Conservation (phyloP, 768 basidiomycete genomes). For the Boletus sp. region DNA sequence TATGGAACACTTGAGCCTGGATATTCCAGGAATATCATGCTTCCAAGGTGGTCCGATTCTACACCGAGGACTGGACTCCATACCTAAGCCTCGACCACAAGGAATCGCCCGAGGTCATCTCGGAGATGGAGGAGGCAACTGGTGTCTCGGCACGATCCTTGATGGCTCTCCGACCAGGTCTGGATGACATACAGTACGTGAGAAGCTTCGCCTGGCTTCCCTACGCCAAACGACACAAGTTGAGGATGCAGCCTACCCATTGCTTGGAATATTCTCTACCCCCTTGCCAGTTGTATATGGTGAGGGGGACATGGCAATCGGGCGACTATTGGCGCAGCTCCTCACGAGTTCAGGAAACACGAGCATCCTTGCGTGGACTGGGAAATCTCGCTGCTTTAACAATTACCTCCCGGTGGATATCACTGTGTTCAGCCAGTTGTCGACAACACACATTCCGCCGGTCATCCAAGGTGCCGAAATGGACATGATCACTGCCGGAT, state of each 20-base stretch:
- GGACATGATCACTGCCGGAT: neutral
- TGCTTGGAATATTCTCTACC: conserved; percentile 10
- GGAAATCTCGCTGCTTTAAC: neutral
- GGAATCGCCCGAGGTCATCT: neutral
- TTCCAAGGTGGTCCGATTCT: too few species aligned
- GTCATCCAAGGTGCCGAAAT: neutral
- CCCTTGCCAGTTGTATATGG: conserved; percentile 10
- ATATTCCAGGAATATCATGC: too few species aligned
- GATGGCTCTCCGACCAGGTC: conserved; percentile 3
- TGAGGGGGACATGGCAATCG: neutral
- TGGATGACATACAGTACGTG: neutral
- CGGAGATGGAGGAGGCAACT: conserved; percentile 9
- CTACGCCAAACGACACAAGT: neutral
- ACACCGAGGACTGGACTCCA: neutral
- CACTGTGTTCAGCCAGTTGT: neutral
- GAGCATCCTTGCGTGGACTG: neutral
- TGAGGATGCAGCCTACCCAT: conserved; percentile 13
- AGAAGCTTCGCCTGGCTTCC: conserved; percentile 8
- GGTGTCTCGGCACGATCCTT: neutral
- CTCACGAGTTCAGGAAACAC: neutral
- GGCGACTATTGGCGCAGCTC: neutral
- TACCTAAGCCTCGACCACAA: neutral
- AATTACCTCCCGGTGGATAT: neutral
- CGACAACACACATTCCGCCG: neutral
- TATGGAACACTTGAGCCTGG: neutral